Evolutionary conservation across 495 filamentous ascomycete species (phyloP).

Genomic region (Coniosporium apollinis): DNA sequence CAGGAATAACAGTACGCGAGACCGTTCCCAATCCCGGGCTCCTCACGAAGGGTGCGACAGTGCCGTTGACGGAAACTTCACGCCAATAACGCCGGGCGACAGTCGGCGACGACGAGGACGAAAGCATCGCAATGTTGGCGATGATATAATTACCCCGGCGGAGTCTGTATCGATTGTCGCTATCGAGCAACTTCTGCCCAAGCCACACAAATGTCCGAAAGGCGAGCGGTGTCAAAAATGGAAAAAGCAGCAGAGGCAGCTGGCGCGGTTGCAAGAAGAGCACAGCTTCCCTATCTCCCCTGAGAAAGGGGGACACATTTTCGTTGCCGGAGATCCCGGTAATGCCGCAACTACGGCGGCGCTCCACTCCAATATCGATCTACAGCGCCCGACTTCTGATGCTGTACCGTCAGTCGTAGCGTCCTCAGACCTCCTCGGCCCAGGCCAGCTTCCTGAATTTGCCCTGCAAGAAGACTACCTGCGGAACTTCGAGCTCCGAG

Average conservation of each 20-base stretch:
- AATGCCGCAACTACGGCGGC: conserved; percentile 47
- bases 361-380: conserved; percentile 22
- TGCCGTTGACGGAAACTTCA: conserved; percentile 15
- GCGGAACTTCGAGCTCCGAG: conserved; percentile 44
- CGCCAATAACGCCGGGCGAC: conserved; percentile 24
- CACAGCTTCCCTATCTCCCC: conserved; percentile 41
- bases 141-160: conserved; percentile 50
- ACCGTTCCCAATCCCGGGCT: conserved; percentile 4
- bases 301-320: conserved; percentile 36
- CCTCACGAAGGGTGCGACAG: conserved; percentile 13
- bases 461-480: conserved; percentile 57
- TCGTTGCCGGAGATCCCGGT: conserved; percentile 55
- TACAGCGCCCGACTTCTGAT: conserved; percentile 38
- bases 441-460: conserved; percentile 39
- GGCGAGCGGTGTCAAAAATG: conserved; percentile 78
- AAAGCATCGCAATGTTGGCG: conserved; percentile 27
- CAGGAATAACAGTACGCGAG: conserved; percentile 10
- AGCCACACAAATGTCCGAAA: conserved; percentile 72
- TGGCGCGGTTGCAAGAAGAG: conserved; percentile 48
- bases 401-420: conserved; percentile 66
- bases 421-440: conserved; percentile 76
- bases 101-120: conserved; percentile 28
- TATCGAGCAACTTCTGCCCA: conserved; percentile 77
- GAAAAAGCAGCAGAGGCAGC: conserved; percentile 51
- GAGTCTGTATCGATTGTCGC: conserved; percentile 84